Evolutionary conservation across 2,329 filamentous ascomycete genomes (phyloP).

Genomic region (Trichoderma gracile): DNA sequence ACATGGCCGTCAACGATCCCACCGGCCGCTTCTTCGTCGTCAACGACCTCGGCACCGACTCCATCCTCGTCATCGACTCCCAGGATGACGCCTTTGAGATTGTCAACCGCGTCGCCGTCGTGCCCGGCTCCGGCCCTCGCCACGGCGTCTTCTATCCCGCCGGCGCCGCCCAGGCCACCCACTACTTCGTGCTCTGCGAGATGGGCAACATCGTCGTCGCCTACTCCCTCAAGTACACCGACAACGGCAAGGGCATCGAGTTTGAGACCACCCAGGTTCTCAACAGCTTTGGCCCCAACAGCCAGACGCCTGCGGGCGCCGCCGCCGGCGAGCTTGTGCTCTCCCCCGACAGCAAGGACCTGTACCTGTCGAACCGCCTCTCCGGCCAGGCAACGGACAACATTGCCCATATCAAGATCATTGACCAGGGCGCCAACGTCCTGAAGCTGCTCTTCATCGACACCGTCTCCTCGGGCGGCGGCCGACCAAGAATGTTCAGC

Average conservation of each 20-base stretch:
- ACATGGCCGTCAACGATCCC: constrained; percentile 52
- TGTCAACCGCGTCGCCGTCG: constrained; percentile 38
- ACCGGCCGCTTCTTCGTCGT: constrained; percentile 52
- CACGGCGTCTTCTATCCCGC: constrained; percentile 51
- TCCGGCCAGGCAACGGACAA: constrained; percentile 48
- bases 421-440: constrained; percentile 30
- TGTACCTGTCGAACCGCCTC: constrained; percentile 56
- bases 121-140: constrained; percentile 49
- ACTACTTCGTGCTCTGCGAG: constrained; percentile 53
- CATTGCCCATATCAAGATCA: constrained; percentile 49
- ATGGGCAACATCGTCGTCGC: constrained; percentile 47
- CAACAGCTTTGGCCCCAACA: constrained; percentile 44
- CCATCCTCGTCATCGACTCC: constrained; percentile 49
- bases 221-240: constrained; percentile 45
- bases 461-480: constrained; percentile 40
- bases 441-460: constrained; percentile 40
- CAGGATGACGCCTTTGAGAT: constrained; percentile 44
- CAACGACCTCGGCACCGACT: constrained; percentile 52
- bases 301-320: constrained; percentile 40
- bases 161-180: constrained; percentile 40
- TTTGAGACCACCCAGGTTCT: constrained; percentile 43
- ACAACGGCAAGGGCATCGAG: constrained; percentile 33
- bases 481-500: constrained; percentile 51
- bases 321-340: constrained; percentile 50
- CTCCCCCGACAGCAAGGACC: constrained; percentile 43